A percentile compares a stretch with the other conserved stretches of the same genome.
phyloP scores from a whole-genome alignment of 192 early-diverging fungal species.

The Geranomyces variabilis region DNA sequence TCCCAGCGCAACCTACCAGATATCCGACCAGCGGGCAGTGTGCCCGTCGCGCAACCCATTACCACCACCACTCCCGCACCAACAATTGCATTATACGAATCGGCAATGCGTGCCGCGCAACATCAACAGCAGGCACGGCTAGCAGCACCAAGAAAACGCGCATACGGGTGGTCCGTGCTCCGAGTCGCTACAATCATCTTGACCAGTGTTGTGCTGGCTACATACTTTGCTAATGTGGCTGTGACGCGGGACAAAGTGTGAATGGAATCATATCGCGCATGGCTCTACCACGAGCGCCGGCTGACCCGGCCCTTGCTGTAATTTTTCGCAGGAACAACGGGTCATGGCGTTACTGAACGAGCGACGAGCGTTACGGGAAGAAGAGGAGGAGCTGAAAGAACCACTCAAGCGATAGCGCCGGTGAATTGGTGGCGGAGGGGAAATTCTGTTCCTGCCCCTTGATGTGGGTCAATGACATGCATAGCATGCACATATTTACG shows the following conservation, averaged over 20 bases:
- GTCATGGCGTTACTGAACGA: constrained; percentile 20
- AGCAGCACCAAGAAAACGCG: constrained; percentile 6
- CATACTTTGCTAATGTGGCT: constrained; percentile 35
- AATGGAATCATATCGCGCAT: neutral
- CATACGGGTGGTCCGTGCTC: constrained; percentile 23
- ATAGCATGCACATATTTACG: too few species aligned
- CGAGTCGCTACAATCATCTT: constrained; percentile 16
- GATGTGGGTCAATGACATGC: too few species aligned
- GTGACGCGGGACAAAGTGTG: constrained; percentile 33
- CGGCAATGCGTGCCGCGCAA: constrained; percentile 3
- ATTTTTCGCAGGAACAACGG: constrained; percentile 26
- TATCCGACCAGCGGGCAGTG: too few species aligned
- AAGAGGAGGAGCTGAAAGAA: constrained; percentile 12
- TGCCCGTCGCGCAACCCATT: too few species aligned
- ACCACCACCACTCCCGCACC: neutral
- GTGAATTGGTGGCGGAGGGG: too few species aligned
- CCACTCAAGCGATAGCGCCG: neutral
- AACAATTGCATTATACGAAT: constrained; percentile 4
- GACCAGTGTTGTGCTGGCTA: constrained; percentile 25
- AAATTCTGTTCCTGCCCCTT: too few species aligned
- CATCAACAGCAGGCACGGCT: neutral
- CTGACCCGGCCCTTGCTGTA: too few species aligned
- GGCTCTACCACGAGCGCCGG: too few species aligned
- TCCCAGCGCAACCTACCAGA: too few species aligned
- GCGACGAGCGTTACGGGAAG: constrained; percentile 22